Conservation (phyloP, 2,329 filamentous ascomycete genomes). For the Neophaeococcomyces mojaviensis region DNA sequence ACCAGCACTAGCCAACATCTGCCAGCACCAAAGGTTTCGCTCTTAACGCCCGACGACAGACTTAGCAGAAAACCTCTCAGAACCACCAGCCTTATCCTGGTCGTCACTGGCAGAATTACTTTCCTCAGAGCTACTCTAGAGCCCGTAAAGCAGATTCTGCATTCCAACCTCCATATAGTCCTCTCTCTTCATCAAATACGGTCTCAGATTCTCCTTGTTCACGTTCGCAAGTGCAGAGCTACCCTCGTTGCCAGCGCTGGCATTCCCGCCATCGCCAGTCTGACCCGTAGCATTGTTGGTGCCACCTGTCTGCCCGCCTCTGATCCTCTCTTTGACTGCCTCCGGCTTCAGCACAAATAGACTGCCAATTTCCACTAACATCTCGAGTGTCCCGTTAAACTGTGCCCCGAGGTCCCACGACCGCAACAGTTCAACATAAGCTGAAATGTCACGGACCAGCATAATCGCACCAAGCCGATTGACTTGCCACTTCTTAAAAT, state of each 20-base stretch:
- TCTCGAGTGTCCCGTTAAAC: conserved; percentile 64
- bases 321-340: conserved; percentile 59
- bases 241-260: background rate
- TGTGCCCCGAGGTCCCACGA: conserved; percentile 53
- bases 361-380: conserved; percentile 87
- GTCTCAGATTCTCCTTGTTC: conserved; percentile 63
- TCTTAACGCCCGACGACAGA: no score
- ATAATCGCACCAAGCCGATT: conserved; percentile 89
- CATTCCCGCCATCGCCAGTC: conserved; percentile 16
- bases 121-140: conserved; percentile 32
- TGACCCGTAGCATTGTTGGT: conserved; percentile 20
- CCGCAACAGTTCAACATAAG: conserved; percentile 79
- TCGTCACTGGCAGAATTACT: background rate
- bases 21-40: no score
- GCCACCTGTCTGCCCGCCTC: conserved; percentile 22
- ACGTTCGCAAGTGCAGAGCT: conserved; percentile 31
- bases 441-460: conserved; percentile 91
- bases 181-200: conserved; percentile 77
- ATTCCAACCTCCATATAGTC: conserved; percentile 75
- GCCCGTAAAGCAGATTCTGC: conserved; percentile 67
- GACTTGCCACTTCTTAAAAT: conserved; percentile 90
- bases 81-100: background rate
- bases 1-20: no score
- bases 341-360: conserved; percentile 88
- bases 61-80: no score